A percentile compares a stretch with the other conserved stretches of the same genome.
Conservation (phyloP, 371 early-diverging fungal species). For the Apophysomyces trapeziformis region DNA sequence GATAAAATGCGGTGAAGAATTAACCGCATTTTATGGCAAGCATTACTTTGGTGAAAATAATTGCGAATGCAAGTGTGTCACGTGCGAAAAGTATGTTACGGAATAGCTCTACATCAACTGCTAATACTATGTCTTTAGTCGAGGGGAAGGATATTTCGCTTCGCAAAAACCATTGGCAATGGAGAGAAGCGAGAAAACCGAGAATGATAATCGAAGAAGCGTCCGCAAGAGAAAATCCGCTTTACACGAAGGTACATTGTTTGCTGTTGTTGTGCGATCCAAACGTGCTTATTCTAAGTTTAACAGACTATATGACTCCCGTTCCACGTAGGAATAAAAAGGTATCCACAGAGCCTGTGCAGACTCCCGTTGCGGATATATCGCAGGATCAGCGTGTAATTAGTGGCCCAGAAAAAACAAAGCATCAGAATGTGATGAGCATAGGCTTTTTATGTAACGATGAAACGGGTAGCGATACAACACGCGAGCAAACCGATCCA, state of each 20-base stretch:
- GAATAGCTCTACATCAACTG: background rate
- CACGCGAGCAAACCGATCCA: slow-evolving; percentile 8
- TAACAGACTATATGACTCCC: slow-evolving; percentile 10
- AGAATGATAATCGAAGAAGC: slow-evolving; percentile 32
- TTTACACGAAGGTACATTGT: slow-evolving; percentile 35
- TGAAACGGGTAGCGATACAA: slow-evolving; percentile 16
- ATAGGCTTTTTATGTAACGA: slow-evolving; percentile 46
- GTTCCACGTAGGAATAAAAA: slow-evolving; percentile 16
- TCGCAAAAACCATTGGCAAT: slow-evolving; percentile 17
- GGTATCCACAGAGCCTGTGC: slow-evolving; percentile 9
- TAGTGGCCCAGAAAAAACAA: background rate
- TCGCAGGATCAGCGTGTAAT: background rate
- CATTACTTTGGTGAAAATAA: slow-evolving; percentile 91
- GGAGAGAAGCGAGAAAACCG: slow-evolving; percentile 15
- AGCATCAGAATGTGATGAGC: slow-evolving; percentile 39
- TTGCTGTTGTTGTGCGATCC: too few species aligned
- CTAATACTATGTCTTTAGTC: slow-evolving; percentile 19
- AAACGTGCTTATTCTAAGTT: too few species aligned
- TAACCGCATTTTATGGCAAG: slow-evolving; percentile 84
- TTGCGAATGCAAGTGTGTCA: slow-evolving; percentile 87
- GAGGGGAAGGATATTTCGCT: slow-evolving; percentile 18
- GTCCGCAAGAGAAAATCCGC: slow-evolving; percentile 40
- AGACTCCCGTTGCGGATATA: background rate
- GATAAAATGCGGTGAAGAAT: slow-evolving; percentile 85
- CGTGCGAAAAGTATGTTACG: slow-evolving; percentile 72